phyloP scores from a whole-genome alignment of 495 filamentous ascomycete genomes.

The Lophiotrema nucula region DNA sequence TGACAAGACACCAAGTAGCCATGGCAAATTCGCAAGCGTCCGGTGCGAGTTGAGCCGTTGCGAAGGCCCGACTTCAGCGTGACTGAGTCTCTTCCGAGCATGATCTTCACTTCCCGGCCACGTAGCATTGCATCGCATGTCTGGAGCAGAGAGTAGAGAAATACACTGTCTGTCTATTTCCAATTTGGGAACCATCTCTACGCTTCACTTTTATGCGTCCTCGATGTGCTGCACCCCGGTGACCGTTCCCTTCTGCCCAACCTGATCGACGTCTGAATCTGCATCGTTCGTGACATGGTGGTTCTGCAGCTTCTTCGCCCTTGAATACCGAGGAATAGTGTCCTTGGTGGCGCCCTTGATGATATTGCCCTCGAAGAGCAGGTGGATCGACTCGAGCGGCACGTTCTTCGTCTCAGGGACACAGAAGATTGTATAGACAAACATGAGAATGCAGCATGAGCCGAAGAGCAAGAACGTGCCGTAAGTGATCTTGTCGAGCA shows the following conservation, averaged over 20 bases:
- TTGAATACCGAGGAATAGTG: conserved; percentile 26
- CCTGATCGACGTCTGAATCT: conserved; percentile 7
- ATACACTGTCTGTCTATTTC: no score
- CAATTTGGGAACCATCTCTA: no score
- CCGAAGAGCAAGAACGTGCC: conserved; percentile 47
- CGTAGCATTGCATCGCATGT: conserved; percentile 20
- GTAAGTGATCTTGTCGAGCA: conserved; percentile 50
- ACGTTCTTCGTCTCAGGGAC: conserved; percentile 35
- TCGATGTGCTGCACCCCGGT: conserved; percentile 25
- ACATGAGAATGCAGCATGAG: conserved; percentile 34
- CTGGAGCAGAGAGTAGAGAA: no score
- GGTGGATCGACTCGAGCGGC: conserved; percentile 31
- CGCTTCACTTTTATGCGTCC: conserved; percentile 12
- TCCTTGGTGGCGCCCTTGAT: conserved; percentile 29
- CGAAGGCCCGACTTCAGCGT: no score
- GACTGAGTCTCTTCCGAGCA: not conserved
- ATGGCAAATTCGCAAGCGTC: no score
- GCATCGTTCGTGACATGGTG: conserved; percentile 27
- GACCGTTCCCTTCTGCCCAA: conserved; percentile 5
- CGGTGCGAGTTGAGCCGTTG: no score
- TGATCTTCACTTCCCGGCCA: conserved; percentile 28
- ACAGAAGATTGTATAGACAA: conserved; percentile 35
- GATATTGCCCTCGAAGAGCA: conserved; percentile 34
- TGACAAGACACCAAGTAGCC: no score
- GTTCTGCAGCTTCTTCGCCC: conserved; percentile 31